Evolutionary conservation across 106 monocot genomes (phyloP).

Genomic region (Dendrobium officinale): DNA sequence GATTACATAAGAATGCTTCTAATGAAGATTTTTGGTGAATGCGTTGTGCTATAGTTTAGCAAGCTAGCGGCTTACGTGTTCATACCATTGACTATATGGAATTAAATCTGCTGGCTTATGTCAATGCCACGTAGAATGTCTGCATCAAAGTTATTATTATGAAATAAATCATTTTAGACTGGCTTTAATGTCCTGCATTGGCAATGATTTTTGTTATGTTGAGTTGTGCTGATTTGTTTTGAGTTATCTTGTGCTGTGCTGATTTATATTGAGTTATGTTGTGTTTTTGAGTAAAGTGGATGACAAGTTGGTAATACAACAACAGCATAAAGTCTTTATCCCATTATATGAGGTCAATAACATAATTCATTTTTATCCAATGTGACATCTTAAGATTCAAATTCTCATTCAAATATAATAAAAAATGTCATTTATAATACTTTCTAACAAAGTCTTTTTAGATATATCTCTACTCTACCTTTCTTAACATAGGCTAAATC

Average conservation of each 20-base stretch:
- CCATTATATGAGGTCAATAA: too few relatives aligned
- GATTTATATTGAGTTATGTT: too few relatives aligned
- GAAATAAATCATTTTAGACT: not conserved
- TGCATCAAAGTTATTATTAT: not conserved
- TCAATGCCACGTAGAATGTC: not conserved
- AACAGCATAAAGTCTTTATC: too few relatives aligned
- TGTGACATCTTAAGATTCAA: too few relatives aligned
- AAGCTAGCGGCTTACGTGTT: not conserved
- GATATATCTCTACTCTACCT: too few relatives aligned
- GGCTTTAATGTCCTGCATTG: not conserved
- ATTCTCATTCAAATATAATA: too few relatives aligned
- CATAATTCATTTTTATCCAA: too few relatives aligned
- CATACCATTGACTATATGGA: not conserved
- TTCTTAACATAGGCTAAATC: too few relatives aligned
- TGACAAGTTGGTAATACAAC: too few relatives aligned
- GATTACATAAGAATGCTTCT: not conserved
- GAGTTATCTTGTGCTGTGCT: not conserved
- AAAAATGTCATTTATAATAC: too few relatives aligned
- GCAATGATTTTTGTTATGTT: not conserved
- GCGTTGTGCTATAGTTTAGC: not conserved
- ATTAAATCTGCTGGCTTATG: not conserved
- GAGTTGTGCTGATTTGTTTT: not conserved
- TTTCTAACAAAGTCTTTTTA: too few relatives aligned
- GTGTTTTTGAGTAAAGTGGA: too few relatives aligned
- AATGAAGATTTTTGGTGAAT: not conserved